Base-by-base conservation (phyloP, 305 asterid genomes). In the Ilex paraguariensis region DNA sequence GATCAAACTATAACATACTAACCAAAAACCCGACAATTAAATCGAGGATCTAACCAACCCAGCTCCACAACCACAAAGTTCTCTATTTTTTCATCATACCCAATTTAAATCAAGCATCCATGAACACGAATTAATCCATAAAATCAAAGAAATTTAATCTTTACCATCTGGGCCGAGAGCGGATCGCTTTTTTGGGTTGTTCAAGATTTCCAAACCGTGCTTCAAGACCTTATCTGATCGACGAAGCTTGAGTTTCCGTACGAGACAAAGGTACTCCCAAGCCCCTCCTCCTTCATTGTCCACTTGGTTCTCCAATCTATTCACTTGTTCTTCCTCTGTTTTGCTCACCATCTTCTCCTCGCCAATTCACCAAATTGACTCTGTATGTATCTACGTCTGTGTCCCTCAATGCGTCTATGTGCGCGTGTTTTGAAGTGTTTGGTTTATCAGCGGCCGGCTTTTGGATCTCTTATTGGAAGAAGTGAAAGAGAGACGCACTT, bases 221-320 rank as follows among this genome's bases (percentile, higher is more conserved):
- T 89, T 89, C 67, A 87, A 68, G 60, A 87, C 98, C 77, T 70
- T 84, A 68, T 90, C 91, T 45, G 97, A 76, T 71, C 94, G 87
- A 70, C 98, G 95, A 60, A 90, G 92, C 87, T 87, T 93, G 59
- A 90, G 97, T 76, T 90, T 93, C 68, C 93, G 74, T 57, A 87
- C 91, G 64, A 90, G 97, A 74, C 85, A 82, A 15, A 93, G 96
- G 68, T 93, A 93, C 62, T 90, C 97, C 98, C 97, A 92, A 61
- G 80, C 90, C 67, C 96, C 98, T 5, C 97, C 98, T 28, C 98
- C 98, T 51, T 97, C 95, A 64, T 87, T 87, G 62, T 92, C 96
- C 59, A 90, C 96, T 85, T 92, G 97, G 65, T 53, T 81, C 79
- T 90, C 98, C 91, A 89, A 81, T 77, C 87, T 84, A 65, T 82